Base-by-base conservation (phyloP, 345 rosid genomes). In the Citropsis articulata region DNA sequence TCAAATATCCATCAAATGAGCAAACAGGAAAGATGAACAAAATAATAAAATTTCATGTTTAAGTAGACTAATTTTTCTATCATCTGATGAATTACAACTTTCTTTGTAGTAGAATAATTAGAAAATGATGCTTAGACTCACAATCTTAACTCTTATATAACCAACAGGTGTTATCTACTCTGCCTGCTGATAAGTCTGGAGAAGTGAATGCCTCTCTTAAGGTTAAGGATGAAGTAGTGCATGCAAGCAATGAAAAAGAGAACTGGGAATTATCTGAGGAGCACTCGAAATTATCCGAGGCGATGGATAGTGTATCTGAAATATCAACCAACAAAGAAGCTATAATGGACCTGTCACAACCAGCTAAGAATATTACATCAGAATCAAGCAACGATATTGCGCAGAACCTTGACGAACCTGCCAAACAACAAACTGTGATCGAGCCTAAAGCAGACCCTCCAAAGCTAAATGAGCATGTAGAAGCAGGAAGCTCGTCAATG, bases 81-180 rank as follows among this genome's bases (percentile, higher is more conserved):
- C 38, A 57, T 62, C 27, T 33, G 63, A 5, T 62, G 19, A 36
- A 67, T 72, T 68, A 2, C 28, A 1, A 55, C 16, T 61, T 24
- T 59, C 76, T 73, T 55, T 40, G n/a, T 25, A 40, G 36, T 60
- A 73, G 24, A 36, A 53, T 53, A 36, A 68, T 71, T n/a, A 63
- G 28, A n/a, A 21, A 65, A 69, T 66, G 53, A 31, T 53, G 7
- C 22, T 69, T 48, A 53, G 28, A 63, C 75, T 74, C n/a, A 62
- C 53, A 25, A 40, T 4, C 56, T 71, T 50, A 45, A 72, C 62
- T 56, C 60, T 60, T 56, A 50, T 33, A 67, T 72, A 33, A 76
- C 3, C 68, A 81, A 79, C 87, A 88, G 89, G 89, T 84, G 84
- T 50, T 63, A 42, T 25, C 69, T 66, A 59, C 74, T 40, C 75